phyloP scores from a whole-genome alignment of 78 protist genomes.

The Dictyostelium brefeldianum region DNA sequence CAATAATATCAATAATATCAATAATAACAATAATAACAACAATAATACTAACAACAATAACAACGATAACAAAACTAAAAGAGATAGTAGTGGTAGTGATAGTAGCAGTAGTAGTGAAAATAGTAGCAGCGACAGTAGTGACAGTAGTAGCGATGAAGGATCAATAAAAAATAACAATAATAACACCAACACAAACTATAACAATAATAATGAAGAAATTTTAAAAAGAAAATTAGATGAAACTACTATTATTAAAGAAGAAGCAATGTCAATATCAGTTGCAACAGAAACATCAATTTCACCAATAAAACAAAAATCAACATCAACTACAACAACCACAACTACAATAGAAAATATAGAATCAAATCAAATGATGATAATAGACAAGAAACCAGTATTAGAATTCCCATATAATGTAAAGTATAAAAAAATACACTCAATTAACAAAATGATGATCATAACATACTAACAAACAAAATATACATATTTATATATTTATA shows the following conservation, averaged over 20 bases:
- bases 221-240: background rate
- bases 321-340: background rate
- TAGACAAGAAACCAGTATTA: background rate
- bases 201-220: background rate
- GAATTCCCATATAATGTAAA: slow-evolving; percentile 62
- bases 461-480: background rate
- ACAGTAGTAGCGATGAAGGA: background rate
- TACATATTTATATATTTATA: background rate
- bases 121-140: background rate
- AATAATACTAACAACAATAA: background rate
- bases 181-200: background rate
- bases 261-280: background rate
- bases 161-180: background rate
- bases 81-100: background rate
- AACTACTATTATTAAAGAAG: background rate
- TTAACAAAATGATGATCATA: background rate
- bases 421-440: background rate
- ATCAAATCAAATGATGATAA: background rate
- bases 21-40: background rate
- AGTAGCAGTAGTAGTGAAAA: background rate
- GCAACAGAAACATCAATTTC: background rate
- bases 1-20: background rate
- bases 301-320: background rate
- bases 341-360: background rate
- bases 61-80: background rate